phyloP scores from a whole-genome alignment of 2,329 filamentous ascomycete species.

The Fusarium sp. region DNA sequence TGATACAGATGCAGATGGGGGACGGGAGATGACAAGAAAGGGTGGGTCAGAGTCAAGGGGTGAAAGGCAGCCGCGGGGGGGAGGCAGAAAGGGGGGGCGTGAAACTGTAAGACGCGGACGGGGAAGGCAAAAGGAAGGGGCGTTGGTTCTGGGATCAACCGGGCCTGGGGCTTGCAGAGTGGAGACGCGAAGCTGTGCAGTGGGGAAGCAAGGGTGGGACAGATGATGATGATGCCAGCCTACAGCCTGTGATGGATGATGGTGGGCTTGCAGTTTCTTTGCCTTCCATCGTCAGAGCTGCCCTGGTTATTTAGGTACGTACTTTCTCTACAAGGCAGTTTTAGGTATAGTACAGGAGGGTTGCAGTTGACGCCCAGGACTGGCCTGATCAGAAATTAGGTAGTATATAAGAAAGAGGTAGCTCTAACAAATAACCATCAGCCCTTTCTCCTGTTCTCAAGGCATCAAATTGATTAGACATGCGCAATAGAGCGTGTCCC shows the following conservation, averaged over 20 bases:
- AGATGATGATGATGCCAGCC: slow-evolving; percentile 33
- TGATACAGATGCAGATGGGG: slow-evolving; percentile 35
- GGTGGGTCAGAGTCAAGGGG: slow-evolving; percentile 26
- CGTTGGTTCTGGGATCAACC: slow-evolving; percentile 17
- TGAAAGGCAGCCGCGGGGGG: slow-evolving; percentile 15
- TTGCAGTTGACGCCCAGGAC: background rate
- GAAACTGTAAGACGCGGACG: slow-evolving; percentile 2
- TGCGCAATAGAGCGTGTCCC: too few species aligned
- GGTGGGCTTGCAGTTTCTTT: slow-evolving; percentile 25
- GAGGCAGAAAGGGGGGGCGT: slow-evolving; percentile 25
- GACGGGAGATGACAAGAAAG: slow-evolving; percentile 39
- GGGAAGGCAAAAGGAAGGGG: background rate
- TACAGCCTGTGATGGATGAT: slow-evolving; percentile 1
- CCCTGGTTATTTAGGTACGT: slow-evolving; percentile 12
- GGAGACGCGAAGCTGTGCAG: slow-evolving; percentile 30
- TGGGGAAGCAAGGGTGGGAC: slow-evolving; percentile 28
- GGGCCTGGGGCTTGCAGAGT: slow-evolving; percentile 16
- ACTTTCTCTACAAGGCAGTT: background rate
- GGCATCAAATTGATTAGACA: too few species aligned
- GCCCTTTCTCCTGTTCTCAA: background rate
- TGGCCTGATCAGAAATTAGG: background rate
- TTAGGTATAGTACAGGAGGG: too few species aligned
- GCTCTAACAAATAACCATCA: background rate
- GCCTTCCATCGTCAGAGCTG: background rate
- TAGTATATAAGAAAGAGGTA: background rate